Percentiles rank a stretch among this genome's conserved stretches.
Conservation (phyloP, 345 rosid species). For the Hibiscus mutabilis region DNA sequence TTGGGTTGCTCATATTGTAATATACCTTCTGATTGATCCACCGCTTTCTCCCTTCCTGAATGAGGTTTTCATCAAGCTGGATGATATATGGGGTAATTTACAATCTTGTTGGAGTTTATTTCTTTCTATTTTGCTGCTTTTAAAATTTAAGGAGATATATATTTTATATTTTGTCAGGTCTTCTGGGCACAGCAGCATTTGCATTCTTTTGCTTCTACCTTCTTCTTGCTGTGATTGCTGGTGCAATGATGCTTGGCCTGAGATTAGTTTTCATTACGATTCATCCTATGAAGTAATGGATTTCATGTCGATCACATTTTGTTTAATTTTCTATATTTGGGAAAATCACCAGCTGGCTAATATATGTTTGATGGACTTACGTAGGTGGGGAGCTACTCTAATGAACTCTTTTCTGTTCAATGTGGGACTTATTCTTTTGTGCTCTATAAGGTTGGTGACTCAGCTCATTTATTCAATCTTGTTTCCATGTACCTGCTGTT, state of each 20-base stretch:
- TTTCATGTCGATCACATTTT: slow-evolving; percentile 10
- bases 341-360: background rate
- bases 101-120: background rate
- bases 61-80: slow-evolving; percentile 96
- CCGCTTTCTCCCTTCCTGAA: slow-evolving; percentile 90
- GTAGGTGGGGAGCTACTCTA: slow-evolving; percentile 98
- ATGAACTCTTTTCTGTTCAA: slow-evolving; percentile 99
- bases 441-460: slow-evolving; percentile 70
- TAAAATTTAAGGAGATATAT: slow-evolving; percentile 12
- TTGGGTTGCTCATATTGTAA: slow-evolving; percentile 91
- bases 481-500: background rate
- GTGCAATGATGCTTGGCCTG: slow-evolving; percentile 96
- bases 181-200: slow-evolving; percentile 88
- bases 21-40: slow-evolving; percentile 71
- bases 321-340: slow-evolving; percentile 20
- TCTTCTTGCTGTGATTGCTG: slow-evolving; percentile 88
- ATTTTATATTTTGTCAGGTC: slow-evolving; percentile 47
- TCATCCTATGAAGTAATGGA: slow-evolving; percentile 92
- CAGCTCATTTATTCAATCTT: background rate
- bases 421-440: slow-evolving; percentile 88
- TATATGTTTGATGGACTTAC: slow-evolving; percentile 21
- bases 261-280: slow-evolving; percentile 83
- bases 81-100: slow-evolving; percentile 81
- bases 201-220: slow-evolving; percentile 98
- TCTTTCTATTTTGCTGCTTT: slow-evolving; percentile 1